Conservation (phyloP, 768 basidiomycete genomes). For the Agrocybe pediades region DNA sequence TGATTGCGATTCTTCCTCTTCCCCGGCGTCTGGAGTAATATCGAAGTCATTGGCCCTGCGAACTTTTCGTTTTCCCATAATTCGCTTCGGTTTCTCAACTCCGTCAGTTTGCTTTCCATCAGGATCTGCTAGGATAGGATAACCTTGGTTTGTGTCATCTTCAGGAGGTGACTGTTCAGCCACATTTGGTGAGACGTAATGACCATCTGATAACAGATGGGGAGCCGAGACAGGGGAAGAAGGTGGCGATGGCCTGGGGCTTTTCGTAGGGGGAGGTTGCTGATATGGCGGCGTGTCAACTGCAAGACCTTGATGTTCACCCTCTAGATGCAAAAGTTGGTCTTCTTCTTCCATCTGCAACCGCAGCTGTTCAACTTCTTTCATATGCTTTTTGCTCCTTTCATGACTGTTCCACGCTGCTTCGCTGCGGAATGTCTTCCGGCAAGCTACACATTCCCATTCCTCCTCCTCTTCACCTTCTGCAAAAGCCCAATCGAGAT, state of each 20-base stretch:
- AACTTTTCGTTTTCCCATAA: constrained; percentile 4
- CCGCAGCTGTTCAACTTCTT: constrained; percentile 79
- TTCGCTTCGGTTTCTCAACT: background rate
- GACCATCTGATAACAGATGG: no score
- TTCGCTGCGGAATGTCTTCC: constrained; percentile 87
- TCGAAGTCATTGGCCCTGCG: constrained; percentile 1
- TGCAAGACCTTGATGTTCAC: constrained; percentile 16
- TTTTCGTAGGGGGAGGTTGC: background rate
- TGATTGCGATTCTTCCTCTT: background rate
- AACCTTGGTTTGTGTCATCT: no score
- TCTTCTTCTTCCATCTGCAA: constrained; percentile 79
- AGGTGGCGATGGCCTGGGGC: background rate
- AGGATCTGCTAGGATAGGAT: no score
- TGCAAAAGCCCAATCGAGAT: constrained; percentile 74
- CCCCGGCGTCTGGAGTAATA: background rate
- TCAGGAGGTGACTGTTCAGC: no score
- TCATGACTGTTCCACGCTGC: constrained; percentile 97
- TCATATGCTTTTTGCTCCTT: constrained; percentile 90
- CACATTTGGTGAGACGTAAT: no score
- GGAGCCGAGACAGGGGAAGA: background rate
- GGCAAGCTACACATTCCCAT: constrained; percentile 96
- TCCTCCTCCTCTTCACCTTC: constrained; percentile 75
- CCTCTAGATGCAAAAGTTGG: constrained; percentile 57
- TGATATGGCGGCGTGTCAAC: background rate
- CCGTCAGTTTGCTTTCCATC: background rate